Conservation (phyloP, 2,329 filamentous ascomycete genomes). For the Fulvia fulva region DNA sequence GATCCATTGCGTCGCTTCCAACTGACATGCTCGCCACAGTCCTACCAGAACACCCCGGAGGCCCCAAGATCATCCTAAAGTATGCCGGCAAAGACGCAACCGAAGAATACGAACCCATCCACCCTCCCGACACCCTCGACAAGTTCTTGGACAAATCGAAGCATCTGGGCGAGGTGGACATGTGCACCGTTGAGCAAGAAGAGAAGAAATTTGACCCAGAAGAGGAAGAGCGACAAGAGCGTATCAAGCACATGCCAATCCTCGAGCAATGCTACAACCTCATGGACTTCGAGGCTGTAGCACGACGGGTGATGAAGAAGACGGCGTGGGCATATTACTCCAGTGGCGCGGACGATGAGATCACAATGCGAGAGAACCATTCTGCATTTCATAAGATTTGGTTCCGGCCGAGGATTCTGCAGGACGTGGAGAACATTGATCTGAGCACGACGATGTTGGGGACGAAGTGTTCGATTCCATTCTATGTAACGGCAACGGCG, state of each 20-base stretch:
- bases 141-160: constrained; percentile 79
- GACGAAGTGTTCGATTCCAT: constrained; percentile 75
- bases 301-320: constrained; percentile 88
- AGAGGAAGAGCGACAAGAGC: constrained; percentile 67
- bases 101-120: constrained; percentile 85
- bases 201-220: constrained; percentile 65
- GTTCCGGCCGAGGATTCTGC: constrained; percentile 86
- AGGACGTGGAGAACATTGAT: constrained; percentile 85
- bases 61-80: constrained; percentile 89
- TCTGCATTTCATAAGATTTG: constrained; percentile 93
- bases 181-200: constrained; percentile 68
- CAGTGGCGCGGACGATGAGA: constrained; percentile 73
- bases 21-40: constrained; percentile 10
- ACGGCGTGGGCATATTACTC: constrained; percentile 98
- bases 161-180: constrained; percentile 85
- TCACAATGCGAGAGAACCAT: constrained; percentile 72
- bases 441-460: constrained; percentile 91
- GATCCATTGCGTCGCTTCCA: not conserved
- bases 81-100: constrained; percentile 95
- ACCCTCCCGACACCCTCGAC: constrained; percentile 79
- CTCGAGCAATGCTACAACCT: constrained; percentile 89
- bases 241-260: constrained; percentile 66
- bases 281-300: constrained; percentile 93
- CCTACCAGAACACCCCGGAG: constrained; percentile 69
- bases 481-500: constrained; percentile 95